Evolutionary conservation across 176 grass and related monocot species (phyloP).

Genomic region (Carex scoparia): DNA sequence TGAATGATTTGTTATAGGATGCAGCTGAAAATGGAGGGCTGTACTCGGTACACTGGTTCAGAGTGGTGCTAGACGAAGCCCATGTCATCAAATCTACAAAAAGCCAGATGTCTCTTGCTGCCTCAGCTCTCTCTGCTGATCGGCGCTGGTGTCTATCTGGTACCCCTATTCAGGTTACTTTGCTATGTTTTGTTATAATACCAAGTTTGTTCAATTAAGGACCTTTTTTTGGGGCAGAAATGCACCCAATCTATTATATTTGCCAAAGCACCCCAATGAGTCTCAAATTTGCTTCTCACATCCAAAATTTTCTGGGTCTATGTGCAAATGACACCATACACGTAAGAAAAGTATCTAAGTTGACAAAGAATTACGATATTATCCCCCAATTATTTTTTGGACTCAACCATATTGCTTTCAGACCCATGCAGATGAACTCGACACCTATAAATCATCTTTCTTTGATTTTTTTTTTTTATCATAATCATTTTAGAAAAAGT

Average conservation of each 20-base stretch:
- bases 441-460: not conserved
- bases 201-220: slow-evolving; percentile 4
- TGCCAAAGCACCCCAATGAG: not conserved
- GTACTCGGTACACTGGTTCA: slow-evolving; percentile 76
- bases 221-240: not conserved
- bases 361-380: not conserved
- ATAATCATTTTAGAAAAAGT: not conserved
- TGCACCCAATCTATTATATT: not conserved
- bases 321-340: not conserved
- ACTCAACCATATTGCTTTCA: not conserved
- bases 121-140: slow-evolving; percentile 67
- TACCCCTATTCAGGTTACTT: slow-evolving; percentile 87
- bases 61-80: slow-evolving; percentile 93
- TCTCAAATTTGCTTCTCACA: not conserved
- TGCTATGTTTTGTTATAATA: not conserved
- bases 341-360: not conserved
- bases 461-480: not conserved
- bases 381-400: not conserved
- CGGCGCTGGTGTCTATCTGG: slow-evolving; percentile 96
- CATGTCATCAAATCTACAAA: slow-evolving; percentile 88
- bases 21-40: slow-evolving; percentile 63
- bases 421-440: not conserved
- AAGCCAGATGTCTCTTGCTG: slow-evolving; percentile 77
- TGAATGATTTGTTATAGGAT: slow-evolving; percentile 34
- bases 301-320: not conserved